A percentile compares a stretch with the other conserved stretches of the same genome.
These are phyloP conservation scores for Crithidia brevicula DNA, from an alignment of 208 protist species.

Conservation along the genomic window DNA sequence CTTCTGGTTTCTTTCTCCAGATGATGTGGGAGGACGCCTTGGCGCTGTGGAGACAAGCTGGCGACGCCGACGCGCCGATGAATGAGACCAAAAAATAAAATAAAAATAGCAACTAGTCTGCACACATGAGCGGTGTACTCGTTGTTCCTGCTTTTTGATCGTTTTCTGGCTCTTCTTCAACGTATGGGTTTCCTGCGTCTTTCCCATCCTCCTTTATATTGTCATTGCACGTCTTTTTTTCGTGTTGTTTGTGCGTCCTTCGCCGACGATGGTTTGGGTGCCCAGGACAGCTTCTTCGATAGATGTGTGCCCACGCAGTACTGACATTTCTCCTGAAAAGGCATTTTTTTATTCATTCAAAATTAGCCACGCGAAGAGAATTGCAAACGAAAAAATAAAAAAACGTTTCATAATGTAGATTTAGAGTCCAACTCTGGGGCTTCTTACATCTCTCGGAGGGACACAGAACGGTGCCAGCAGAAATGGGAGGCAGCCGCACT, in stretches of 20 bases:
- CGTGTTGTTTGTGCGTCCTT: background rate
- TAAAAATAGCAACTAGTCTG: background rate
- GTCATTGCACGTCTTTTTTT: background rate
- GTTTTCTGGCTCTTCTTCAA: slow-evolving; percentile 3
- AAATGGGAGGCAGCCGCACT: too few relatives aligned
- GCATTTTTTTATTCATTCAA: background rate
- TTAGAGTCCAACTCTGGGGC: too few relatives aligned
- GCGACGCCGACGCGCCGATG: too few relatives aligned
- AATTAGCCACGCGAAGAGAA: background rate
- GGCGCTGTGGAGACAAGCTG: too few relatives aligned
- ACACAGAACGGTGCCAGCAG: too few relatives aligned
- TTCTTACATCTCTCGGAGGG: too few relatives aligned
- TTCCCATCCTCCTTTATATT: background rate
- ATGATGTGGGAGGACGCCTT: too few relatives aligned
- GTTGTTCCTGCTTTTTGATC: background rate
- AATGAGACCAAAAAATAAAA: background rate
- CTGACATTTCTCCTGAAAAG: background rate
- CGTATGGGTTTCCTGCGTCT: background rate
- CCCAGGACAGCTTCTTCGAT: background rate
- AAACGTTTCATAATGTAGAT: background rate
- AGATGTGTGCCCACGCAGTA: background rate
- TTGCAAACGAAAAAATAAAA: background rate
- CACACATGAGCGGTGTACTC: background rate
- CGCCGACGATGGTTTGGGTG: background rate
- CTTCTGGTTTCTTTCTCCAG: too few relatives aligned